Conservation (phyloP, 805 yeast genomes). For the Candida nitratophila region DNA sequence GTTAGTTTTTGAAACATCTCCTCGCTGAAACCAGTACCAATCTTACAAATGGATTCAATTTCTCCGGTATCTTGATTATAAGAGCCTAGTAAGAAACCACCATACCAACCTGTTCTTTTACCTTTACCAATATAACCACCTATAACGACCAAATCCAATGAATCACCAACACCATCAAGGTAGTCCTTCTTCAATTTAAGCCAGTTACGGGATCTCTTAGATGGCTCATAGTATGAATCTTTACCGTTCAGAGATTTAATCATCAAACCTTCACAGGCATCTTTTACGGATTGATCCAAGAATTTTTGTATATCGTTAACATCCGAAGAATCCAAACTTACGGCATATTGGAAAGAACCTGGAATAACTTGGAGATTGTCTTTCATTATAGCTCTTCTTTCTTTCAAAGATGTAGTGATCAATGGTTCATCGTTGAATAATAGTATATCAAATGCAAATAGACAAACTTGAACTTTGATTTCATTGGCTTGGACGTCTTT, state of each 20-base stretch:
- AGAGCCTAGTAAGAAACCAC: constrained; percentile 88
- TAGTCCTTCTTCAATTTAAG: constrained; percentile 92
- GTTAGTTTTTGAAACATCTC: constrained; percentile 61
- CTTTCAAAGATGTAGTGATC: constrained; percentile 57
- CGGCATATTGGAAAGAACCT: constrained; percentile 82
- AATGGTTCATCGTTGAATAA: constrained; percentile 68
- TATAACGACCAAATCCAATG: constrained; percentile 84
- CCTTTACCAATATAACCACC: constrained; percentile 95
- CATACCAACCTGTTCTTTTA: constrained; percentile 90
- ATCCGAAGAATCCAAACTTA: constrained; percentile 60
- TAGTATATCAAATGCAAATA: constrained; percentile 85
- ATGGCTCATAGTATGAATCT: constrained; percentile 87
- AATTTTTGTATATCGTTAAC: constrained; percentile 72
- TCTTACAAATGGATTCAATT: constrained; percentile 91
- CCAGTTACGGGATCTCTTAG: constrained; percentile 94
- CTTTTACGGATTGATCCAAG: constrained; percentile 82
- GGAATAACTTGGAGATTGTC: constrained; percentile 51
- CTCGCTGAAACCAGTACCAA: constrained; percentile 95
- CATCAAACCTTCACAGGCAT: constrained; percentile 94
- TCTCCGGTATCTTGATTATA: constrained; percentile 90
- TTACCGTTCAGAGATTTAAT: constrained; percentile 78
- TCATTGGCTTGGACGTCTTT: constrained; percentile 86
- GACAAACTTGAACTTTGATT: constrained; percentile 84
- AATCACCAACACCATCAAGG: constrained; percentile 91
- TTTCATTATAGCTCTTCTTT: constrained; percentile 58